Evolutionary conservation across 2,329 filamentous ascomycete species (phyloP), one percentile per base, ranked within the genome.

Genomic region (Harringtonia aguacate): DNA sequence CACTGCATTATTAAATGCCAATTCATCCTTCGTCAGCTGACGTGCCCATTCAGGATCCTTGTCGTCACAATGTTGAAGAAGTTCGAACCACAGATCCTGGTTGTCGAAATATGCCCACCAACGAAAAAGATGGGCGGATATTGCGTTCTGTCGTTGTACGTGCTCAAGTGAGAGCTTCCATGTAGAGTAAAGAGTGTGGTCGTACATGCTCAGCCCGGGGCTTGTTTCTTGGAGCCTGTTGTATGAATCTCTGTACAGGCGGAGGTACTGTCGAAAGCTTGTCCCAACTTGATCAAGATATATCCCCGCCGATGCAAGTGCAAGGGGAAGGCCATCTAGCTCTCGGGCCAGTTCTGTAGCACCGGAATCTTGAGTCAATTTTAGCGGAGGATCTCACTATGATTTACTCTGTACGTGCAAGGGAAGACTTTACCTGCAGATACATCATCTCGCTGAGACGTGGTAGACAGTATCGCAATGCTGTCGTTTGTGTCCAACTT

Each of bases 241-340:
- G 68, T 62, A 72, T 39, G 56, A 61, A 33, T 50, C 47, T 33
- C 60, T 39, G 47, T 72, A 71, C 9, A 59, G 39, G 10, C 56
- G 27, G 35, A 69, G 55, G 51, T 72, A 72, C 4, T 36, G 31
- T 6, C 4, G 4, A 13, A 20, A 43, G n/a, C n/a, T 65, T 1
- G 56, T 63, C 31, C 59, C 46, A 22, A 60, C 58, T 38, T 67
- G 49, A 24, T 56, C 45, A 14, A 72, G 60, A 46, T 67, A 73
- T 1, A 64, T 58, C 6, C 67, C 66, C 17, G 69, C 68, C 15
- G 66, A 63, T 5, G 66, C 54, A 15, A 73, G 59, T 2, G 68
- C 68, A 27, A 73, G 59, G 13, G 67, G 67, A 24, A 70, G 60
- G 5, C 69, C 64, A 46, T 66, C 61, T 1, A 73, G 61, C 39